Base-by-base conservation (phyloP, 2,329 filamentous ascomycete genomes). In the Ceratocystiopsis brevicomis region DNA sequence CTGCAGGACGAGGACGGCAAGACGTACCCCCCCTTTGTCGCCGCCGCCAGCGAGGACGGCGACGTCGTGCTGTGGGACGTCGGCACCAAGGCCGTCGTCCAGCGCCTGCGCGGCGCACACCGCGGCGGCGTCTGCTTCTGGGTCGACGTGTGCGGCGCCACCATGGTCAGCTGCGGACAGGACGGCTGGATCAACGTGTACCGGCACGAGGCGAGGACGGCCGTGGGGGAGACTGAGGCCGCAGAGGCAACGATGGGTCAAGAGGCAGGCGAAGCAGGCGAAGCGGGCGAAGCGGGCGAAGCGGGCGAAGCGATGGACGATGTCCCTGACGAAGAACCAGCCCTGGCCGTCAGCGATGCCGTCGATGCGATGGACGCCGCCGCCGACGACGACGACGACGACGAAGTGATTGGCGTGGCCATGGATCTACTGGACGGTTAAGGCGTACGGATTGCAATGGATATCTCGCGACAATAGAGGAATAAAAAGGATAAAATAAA, bases 11-110 rank as follows among this genome's bases (percentile, higher is more conserved):
- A 41, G 13, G 43, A 48, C 39, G 38, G 51, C 51, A 32, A 38
- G 40, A 49, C 15, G 44, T 47, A 5, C 44, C 41, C 13, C 57
- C 44, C 47, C 0, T 93, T 93, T 53, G 73, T 87, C 15, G 81
- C 78, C 0, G 81, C 81, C 33, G 85, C 87, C 0, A 92, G 84
- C 57, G 88, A 96, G 57, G 84, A 95, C 53, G 85, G 87, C 15
- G 73, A 76, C 39, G 71, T 94, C 12, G 66, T 93, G 15, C 70
- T 93, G 43, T 98, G 90, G 90, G 86, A 96, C 53, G 84, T 95
- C 14, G 77, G 73, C 47, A 83, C 68, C 55, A 98, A 96, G 60
- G 76, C 81, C 44, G 64, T 93, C 3, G 63, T 95, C 17, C 87
- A 95, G 65, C 64, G 69, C 14, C 61, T 78, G 10, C 55, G 56